These are phyloP conservation scores for Prunus dulcis DNA, from an alignment of 306 rosid genomes.

Conservation along the genomic window DNA sequence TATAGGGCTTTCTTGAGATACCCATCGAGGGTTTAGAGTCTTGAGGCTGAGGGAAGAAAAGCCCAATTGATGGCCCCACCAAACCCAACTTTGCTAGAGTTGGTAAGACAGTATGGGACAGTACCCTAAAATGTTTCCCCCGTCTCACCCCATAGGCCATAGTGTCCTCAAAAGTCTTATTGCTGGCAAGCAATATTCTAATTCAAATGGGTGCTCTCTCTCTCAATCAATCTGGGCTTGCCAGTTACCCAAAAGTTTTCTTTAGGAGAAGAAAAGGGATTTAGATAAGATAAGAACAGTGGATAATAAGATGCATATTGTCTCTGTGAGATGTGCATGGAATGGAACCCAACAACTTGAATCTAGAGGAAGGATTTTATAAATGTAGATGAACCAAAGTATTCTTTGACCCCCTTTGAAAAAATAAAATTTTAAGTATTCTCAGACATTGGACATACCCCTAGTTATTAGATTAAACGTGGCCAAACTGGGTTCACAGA, in stretches of 20 bases:
- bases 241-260: neutral
- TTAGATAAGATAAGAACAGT: slow-evolving; percentile 27
- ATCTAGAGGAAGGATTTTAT: neutral
- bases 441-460: too few relatives aligned
- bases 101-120: slow-evolving; percentile 42
- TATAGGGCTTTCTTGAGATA: too few relatives aligned
- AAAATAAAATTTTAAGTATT: too few relatives aligned
- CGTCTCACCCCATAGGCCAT: slow-evolving; percentile 16
- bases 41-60: slow-evolving; percentile 3
- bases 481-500: slow-evolving; percentile 42
- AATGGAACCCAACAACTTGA: neutral
- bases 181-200: slow-evolving; percentile 34
- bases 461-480: slow-evolving; percentile 25
- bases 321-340: neutral
- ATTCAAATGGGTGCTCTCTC: slow-evolving; percentile 8
- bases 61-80: slow-evolving; percentile 42
- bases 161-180: slow-evolving; percentile 18
- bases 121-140: slow-evolving; percentile 23
- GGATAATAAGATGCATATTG: neutral
- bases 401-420: neutral
- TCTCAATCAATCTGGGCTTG: neutral
- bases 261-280: neutral
- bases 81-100: slow-evolving; percentile 2
- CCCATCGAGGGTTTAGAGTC: neutral
- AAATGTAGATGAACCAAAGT: neutral